Conservation (phyloP, 106 monocot species). For the Dioscorea dumetorum region DNA sequence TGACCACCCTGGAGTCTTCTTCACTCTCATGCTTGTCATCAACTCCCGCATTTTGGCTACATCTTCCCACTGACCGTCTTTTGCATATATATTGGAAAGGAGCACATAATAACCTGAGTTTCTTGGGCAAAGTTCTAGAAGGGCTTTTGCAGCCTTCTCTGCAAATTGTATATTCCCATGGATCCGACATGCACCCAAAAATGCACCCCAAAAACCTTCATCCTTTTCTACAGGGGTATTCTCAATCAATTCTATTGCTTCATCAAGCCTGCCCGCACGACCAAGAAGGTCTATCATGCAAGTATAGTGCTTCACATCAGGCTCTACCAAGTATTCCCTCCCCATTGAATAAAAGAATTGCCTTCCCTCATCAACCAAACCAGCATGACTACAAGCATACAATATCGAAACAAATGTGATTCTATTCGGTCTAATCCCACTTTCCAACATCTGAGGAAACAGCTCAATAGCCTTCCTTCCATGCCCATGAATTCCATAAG, state of each 20-base stretch:
- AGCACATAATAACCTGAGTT: constrained; percentile 45
- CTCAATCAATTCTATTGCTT: constrained; percentile 24
- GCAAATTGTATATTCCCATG: constrained; percentile 29
- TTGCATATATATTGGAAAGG: constrained; percentile 53
- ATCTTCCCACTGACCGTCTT: constrained; percentile 34
- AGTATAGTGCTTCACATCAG: constrained; percentile 52
- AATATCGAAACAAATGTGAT: constrained; percentile 41
- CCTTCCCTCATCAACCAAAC: constrained; percentile 34
- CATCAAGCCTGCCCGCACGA: constrained; percentile 35
- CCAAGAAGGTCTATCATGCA: constrained; percentile 51
- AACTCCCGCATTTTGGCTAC: constrained; percentile 33
- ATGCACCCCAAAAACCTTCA: constrained; percentile 47
- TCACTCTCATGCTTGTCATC: constrained; percentile 24
- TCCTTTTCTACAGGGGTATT: constrained; percentile 33
- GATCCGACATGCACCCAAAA: constrained; percentile 44
- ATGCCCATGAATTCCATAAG: constrained; percentile 46
- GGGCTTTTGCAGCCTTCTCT: constrained; percentile 37
- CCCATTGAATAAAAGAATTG: constrained; percentile 29
- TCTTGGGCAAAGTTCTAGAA: constrained; percentile 35
- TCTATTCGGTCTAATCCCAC: constrained; percentile 28
- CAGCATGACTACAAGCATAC: constrained; percentile 44
- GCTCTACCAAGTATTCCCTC: constrained; percentile 20
- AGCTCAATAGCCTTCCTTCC: constrained; percentile 34
- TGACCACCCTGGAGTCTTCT: constrained; percentile 53
- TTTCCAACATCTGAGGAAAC: constrained; percentile 31